These are phyloP conservation scores for Neophaeococcomyces mojaviensis DNA, from an alignment of 2,329 filamentous ascomycete species.

Conservation along the genomic window DNA sequence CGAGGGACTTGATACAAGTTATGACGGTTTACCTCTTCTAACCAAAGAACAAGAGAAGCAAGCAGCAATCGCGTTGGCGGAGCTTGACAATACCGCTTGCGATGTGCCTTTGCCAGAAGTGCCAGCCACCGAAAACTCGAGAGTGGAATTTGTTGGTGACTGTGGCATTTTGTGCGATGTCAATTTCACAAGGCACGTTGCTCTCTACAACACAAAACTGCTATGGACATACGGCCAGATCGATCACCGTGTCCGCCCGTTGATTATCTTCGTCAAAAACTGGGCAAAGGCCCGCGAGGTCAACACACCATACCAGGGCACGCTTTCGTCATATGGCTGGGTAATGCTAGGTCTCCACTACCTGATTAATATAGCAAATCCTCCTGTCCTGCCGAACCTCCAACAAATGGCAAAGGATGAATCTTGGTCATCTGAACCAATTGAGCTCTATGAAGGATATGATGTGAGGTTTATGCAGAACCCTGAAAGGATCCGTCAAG, in stretches of 20 bases:
- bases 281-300: constrained; percentile 83
- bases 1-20: background rate
- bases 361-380: constrained; percentile 70
- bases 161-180: constrained; percentile 86
- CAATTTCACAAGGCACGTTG: constrained; percentile 80
- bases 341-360: constrained; percentile 90
- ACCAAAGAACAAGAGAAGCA: background rate
- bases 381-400: constrained; percentile 78
- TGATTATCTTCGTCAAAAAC: constrained; percentile 81
- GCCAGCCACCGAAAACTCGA: constrained; percentile 46
- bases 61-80: constrained; percentile 6
- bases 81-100: constrained; percentile 13
- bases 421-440: constrained; percentile 37
- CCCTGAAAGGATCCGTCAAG: constrained; percentile 58
- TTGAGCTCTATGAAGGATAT: constrained; percentile 52
- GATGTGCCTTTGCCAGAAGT: constrained; percentile 15
- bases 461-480: constrained; percentile 72
- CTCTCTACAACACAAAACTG: constrained; percentile 73
- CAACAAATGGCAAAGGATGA: constrained; percentile 24
- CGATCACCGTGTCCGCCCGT: constrained; percentile 66
- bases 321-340: constrained; percentile 82
- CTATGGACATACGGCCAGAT: constrained; percentile 75
- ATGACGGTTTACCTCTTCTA: background rate
- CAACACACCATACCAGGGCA: constrained; percentile 79
- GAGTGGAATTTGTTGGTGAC: constrained; percentile 68